Conservation (phyloP, 192 early-diverging fungal genomes). For the Backusella morwellensis region DNA sequence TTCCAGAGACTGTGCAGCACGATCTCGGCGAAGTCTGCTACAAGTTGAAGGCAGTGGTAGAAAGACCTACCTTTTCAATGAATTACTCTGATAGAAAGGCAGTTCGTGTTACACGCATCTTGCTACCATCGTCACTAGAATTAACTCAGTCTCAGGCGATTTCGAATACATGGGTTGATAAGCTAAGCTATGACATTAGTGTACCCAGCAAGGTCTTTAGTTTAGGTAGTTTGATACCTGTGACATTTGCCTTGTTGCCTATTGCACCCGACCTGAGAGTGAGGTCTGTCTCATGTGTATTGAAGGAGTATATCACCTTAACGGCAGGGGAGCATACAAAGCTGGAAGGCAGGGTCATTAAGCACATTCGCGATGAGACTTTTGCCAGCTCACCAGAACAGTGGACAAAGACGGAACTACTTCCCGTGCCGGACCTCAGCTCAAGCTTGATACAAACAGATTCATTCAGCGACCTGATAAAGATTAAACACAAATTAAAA, state of each 20-base stretch:
- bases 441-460: conserved; percentile 20
- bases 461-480: conserved; percentile 32
- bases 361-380: conserved; percentile 8
- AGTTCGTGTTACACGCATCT: conserved; percentile 45
- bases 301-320: conserved; percentile 60
- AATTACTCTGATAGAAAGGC: conserved; percentile 42
- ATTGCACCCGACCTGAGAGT: conserved; percentile 47
- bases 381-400: neutral
- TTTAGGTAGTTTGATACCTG: conserved; percentile 51
- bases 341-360: conserved; percentile 19
- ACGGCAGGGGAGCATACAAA: conserved; percentile 21
- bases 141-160: conserved; percentile 48
- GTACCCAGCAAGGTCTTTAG: conserved; percentile 50
- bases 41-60: conserved; percentile 49
- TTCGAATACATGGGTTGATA: conserved; percentile 55
- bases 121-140: conserved; percentile 52
- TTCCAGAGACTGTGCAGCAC: conserved; percentile 55
- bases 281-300: conserved; percentile 39
- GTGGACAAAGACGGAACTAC: conserved; percentile 22
- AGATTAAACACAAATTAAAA: conserved; percentile 39
- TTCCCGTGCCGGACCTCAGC: conserved; percentile 15
- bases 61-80: conserved; percentile 52
- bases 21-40: conserved; percentile 53
- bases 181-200: conserved; percentile 56
- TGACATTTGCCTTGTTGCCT: conserved; percentile 50